Base-by-base conservation (phyloP, 1,284 basidiomycete species). In the Tranzscheliella williamsii region DNA sequence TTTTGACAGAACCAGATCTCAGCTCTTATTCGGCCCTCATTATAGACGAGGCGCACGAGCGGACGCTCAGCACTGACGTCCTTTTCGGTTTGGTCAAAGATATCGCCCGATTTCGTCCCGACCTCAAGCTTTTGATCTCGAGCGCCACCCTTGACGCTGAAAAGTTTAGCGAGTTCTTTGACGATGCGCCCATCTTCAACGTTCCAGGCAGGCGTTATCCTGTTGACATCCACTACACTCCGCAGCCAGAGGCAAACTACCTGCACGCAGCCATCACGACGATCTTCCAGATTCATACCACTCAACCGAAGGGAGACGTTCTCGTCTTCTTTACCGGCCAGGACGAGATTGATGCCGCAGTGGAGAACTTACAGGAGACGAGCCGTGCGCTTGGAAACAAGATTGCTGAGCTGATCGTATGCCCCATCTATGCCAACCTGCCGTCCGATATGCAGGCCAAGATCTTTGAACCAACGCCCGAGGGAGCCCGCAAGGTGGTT, bases 391-490 rank as follows among this genome's bases (percentile, higher is more conserved):
- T 98, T 0, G 94, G 94, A 17, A 95, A 96, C 81, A 96, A 96
- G 80, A 89, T 98, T 32, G 85, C 86, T 7, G 95, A 98, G 74
- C 83, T 98, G 42, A 87, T 98, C 48, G 85, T 98, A 42, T 96
- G 92, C 74, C 95, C 95, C 0, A 97, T 98, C 66, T 98, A 99
- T 75, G 93, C 95, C 56, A 97, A 96, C 76, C 80, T 99, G 24
- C 95, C 95, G 1, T 93, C 89, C 66, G 95, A 99, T 58, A 92
- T 97, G 92, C 95, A 99, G 78, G 89, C 92, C 26, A 96, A 96
- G 81, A 98, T 98, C 60, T 99, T 98, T 78, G 95, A 99, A 79
- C 93, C 94, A 2, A 98, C 95, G 6, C 94, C 95, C 0, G 88
- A 90, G 49, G 92, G 92, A 9, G 90, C 95, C 15, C 83, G 95